A percentile compares a stretch with the other conserved stretches of the same genome.
These are phyloP conservation scores for Kurtzmaniella quercitrusa DNA, from an alignment of 1,139 yeast species.

Conservation along the genomic window DNA sequence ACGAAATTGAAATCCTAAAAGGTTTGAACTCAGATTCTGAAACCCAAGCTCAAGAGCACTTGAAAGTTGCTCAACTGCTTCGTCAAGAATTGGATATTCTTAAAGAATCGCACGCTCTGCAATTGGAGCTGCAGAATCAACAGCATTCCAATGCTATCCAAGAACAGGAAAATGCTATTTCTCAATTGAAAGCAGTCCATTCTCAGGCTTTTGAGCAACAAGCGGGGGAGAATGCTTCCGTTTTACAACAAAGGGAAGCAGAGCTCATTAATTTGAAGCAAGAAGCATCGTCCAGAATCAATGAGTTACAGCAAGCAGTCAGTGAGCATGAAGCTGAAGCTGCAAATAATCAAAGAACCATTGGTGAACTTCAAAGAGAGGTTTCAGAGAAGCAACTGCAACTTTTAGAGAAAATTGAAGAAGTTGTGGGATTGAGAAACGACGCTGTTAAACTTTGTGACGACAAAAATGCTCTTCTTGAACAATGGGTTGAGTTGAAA, in stretches of 20 bases:
- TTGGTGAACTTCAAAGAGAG: slow-evolving; percentile 3
- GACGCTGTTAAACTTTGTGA: slow-evolving; percentile 4
- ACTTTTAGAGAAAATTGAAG: slow-evolving; percentile 6
- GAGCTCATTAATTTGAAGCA: neutral
- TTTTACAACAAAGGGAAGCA: neutral
- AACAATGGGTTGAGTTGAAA: slow-evolving; percentile 12
- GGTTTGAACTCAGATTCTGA: neutral
- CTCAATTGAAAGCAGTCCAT: no score
- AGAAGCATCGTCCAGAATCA: neutral
- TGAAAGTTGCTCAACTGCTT: neutral
- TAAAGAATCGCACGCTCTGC: no score
- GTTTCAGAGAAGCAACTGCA: neutral
- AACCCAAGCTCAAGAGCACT: neutral
- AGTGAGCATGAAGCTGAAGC: neutral
- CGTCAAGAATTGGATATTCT: no score
- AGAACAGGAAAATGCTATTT: neutral
- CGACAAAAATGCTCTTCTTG: slow-evolving; percentile 10
- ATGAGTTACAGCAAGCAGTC: neutral
- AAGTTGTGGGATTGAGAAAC: slow-evolving; percentile 2
- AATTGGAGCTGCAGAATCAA: neutral
- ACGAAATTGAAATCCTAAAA: neutral
- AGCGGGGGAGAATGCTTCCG: neutral
- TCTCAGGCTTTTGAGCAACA: no score
- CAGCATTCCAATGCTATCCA: neutral
- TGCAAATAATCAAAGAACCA: neutral